Conservation (phyloP, 202 grass and related monocot species). For the Panicum virgatum region DNA sequence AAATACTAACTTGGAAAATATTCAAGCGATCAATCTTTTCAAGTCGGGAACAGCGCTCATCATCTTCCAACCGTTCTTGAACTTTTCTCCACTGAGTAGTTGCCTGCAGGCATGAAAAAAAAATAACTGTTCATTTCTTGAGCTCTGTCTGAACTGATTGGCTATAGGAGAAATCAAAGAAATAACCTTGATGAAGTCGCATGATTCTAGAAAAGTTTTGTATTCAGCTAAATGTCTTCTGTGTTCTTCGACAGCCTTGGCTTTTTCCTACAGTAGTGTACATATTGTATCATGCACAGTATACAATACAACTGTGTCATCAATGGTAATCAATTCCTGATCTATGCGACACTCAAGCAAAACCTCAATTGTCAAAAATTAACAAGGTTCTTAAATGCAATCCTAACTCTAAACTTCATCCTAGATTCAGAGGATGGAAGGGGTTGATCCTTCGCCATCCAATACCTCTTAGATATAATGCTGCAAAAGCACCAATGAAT, state of each 20-base stretch:
- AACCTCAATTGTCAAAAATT: slow-evolving; percentile 1
- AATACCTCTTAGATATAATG: background rate
- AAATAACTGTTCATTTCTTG: slow-evolving; percentile 21
- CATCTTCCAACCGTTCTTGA: slow-evolving; percentile 87
- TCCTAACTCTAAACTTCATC: slow-evolving; percentile 10
- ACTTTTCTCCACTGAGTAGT: slow-evolving; percentile 93
- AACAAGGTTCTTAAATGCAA: background rate
- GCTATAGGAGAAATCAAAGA: slow-evolving; percentile 21
- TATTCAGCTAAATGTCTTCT: slow-evolving; percentile 75
- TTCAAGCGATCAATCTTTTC: slow-evolving; percentile 86
- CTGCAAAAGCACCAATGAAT: background rate
- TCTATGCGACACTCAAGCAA: background rate
- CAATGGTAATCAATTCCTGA: slow-evolving; percentile 2
- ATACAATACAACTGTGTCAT: background rate
- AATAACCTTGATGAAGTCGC: slow-evolving; percentile 95
- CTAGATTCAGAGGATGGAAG: slow-evolving; percentile 9
- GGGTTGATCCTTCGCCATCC: background rate
- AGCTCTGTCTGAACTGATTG: slow-evolving; percentile 14
- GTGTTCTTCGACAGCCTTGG: slow-evolving; percentile 80
- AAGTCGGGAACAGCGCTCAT: slow-evolving; percentile 85
- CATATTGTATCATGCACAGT: slow-evolving; percentile 16
- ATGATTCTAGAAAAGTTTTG: slow-evolving; percentile 88
- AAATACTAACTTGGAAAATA: slow-evolving; percentile 85
- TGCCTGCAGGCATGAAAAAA: slow-evolving; percentile 48
- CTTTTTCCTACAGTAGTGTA: slow-evolving; percentile 69